Evolutionary conservation across 1,139 yeast genomes (phyloP), one percentile per base, ranked within the genome.

Genomic region (Yamadazyma oceani): DNA sequence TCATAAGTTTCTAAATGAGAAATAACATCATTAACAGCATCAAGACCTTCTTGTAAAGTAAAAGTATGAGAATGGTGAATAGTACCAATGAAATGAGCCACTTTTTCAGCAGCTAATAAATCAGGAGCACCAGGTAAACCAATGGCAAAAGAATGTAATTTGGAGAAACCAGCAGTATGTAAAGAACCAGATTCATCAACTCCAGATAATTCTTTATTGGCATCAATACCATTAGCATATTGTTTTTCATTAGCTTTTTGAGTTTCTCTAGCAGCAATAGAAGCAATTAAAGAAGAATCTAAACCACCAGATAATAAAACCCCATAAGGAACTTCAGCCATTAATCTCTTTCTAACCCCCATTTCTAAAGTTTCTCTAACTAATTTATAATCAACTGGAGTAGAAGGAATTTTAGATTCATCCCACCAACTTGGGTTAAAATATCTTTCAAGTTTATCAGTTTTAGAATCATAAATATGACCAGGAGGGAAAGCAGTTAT

Each of bases 271-370:
- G 97, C 92, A 42, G 97, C 98, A 58, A 92, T 92, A 32, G 98
- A 66, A 26, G 98, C 98, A 61, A 92, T 92, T 65, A 92, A 76
- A 30, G 97, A 88, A 35, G 97, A 89, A 64, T 92, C 98, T 55
- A 92, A 78, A 48, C 98, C 98, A 60, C 98, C 98, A 26, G 97
- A 88, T 52, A 92, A 75, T 54, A 92, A 73, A 32, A 92, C 98
- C 70, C 98, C 98, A 66, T 88, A 90, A 39, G 98, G 97, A 44
- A 92, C 98, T 71, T 92, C 98, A 40, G 97, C 94, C 98, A 92
- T 92, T 58, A 92, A 79, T 76, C 98, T 84, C 85, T 92, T 94
- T 75, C 97, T 85, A 40, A 92, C 98, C 36, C 98, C 92, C 70
- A 85, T 73, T 66, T 92, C 98, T 58, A 92, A 78, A 35, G 86